Conservation (phyloP, 345 rosid genomes). For the Trapa incisa region DNA sequence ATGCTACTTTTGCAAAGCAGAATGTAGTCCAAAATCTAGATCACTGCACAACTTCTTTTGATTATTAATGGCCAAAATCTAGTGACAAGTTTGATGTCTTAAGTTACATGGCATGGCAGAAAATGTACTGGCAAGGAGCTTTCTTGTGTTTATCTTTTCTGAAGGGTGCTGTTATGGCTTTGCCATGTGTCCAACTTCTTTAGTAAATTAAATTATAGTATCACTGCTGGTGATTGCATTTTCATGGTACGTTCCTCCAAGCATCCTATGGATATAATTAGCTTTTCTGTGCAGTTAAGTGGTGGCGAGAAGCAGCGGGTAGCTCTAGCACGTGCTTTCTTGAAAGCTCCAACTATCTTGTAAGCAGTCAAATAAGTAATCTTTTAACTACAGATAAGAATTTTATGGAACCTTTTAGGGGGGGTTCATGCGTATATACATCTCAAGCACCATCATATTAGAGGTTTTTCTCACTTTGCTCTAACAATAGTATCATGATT, state of each 20-base stretch:
- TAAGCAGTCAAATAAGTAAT: slow-evolving; percentile 24
- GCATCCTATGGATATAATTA: not conserved
- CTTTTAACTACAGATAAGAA: slow-evolving; percentile 2
- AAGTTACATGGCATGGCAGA: too few species aligned
- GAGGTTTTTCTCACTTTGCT: not conserved
- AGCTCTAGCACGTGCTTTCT: slow-evolving; percentile 87
- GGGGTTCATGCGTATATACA: not conserved
- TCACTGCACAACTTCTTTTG: too few species aligned
- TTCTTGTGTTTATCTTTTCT: too few species aligned
- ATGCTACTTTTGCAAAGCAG: too few species aligned
- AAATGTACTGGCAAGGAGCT: too few species aligned
- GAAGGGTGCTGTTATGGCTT: too few species aligned
- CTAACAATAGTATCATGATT: not conserved
- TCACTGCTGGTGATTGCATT: too few species aligned
- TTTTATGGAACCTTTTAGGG: not conserved
- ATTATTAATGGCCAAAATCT: too few species aligned
- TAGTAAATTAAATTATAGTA: too few species aligned
- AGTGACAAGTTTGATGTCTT: too few species aligned
- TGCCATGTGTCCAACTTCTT: too few species aligned
- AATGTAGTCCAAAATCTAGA: too few species aligned
- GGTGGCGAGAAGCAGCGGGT: slow-evolving; percentile 99
- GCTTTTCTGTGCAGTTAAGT: slow-evolving; percentile 56
- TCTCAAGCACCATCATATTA: not conserved
- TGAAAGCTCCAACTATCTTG: slow-evolving; percentile 82
- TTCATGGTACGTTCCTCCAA: not conserved